Base-by-base conservation (phyloP, 2,329 filamentous ascomycete species). In the Penicillium sp. region DNA sequence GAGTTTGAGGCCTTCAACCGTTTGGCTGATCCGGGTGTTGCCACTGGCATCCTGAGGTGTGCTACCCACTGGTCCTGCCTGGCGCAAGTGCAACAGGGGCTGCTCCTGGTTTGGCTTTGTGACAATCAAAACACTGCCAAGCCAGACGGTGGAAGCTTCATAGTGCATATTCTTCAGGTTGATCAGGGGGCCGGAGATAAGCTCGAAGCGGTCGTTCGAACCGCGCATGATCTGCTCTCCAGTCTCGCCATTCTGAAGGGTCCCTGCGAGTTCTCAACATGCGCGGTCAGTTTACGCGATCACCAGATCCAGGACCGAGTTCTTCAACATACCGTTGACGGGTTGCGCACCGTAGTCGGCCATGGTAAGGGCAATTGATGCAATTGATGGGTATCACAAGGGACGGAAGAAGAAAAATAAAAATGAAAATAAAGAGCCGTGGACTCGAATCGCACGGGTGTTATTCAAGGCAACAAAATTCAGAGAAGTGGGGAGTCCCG, bases 81-180 rank as follows among this genome's bases (percentile, higher is more conserved):
- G 67, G 55, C 70, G 70, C 60, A 75, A 72, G 26, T 79, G 78
- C 38, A 95, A 84, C 58, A 81, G 76, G 1, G 81, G 80, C 58
- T 84, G 81, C 18, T 78, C 76, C 66, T 83, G 85, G 23, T 88
- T 88, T 4, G 91, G 88, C 47, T 82, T 85, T 14, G 87, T 89
- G 48, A 97, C 91, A 46, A 97, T 77, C 64, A 97, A 77, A 7
- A 96, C 89, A 70, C 91, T 96, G 54, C 93, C 92, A 64, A 89
- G 79, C 92, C 93, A 97, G 43, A 67, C 63, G 10, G 71, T 61
- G 1, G 68, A 60, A 26, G 66, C 57, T 10, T 70, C 61, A 44
- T 70, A 63, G 51, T 70, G 65, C 78, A 78, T 70, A 74, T 73
- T 68, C 73, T 79, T 67, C 70, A 77, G 74, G 59, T 79, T 79